Percentiles rank a stretch among this genome's conserved stretches.
These are phyloP conservation scores for Calonectria pauciramosa DNA, from an alignment of 2,329 filamentous ascomycete species.

Conservation along the genomic window DNA sequence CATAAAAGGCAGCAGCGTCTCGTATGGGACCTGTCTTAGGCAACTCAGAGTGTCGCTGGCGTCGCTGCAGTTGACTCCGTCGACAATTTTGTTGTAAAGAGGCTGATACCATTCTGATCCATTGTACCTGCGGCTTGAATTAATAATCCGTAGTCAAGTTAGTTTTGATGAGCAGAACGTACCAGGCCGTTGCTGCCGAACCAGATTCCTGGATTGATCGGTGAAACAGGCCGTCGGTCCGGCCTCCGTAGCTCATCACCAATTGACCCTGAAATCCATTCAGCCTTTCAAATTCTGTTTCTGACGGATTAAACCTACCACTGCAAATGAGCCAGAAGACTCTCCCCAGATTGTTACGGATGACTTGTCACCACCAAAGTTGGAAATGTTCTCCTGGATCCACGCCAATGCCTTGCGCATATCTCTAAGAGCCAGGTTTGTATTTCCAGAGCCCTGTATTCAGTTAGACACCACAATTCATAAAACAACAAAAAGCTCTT, in stretches of 20 bases:
- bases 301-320: too few species aligned
- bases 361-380: conserved; percentile 1
- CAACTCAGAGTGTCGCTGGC: not conserved
- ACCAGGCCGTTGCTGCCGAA: not conserved
- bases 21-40: not conserved
- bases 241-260: not conserved
- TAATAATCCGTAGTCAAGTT: not conserved
- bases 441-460: not conserved
- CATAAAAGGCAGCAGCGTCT: not conserved
- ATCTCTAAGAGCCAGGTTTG: not conserved
- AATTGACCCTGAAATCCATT: not conserved
- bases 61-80: not conserved
- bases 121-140: not conserved
- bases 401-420: not conserved
- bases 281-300: too few species aligned
- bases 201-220: not conserved
- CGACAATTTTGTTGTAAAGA: not conserved
- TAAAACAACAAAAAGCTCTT: not conserved
- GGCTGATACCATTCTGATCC: conserved; percentile 2
- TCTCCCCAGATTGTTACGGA: conserved; percentile 9
- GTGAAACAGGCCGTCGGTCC: not conserved
- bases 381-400: conserved; percentile 8
- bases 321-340: not conserved
- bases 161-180: not conserved
- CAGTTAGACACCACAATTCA: not conserved